Percentiles rank a stretch among this genome's conserved stretches.
Evolutionary conservation across 371 early-diverging fungal species (phyloP).

Genomic region (Mortierella polycephala): DNA sequence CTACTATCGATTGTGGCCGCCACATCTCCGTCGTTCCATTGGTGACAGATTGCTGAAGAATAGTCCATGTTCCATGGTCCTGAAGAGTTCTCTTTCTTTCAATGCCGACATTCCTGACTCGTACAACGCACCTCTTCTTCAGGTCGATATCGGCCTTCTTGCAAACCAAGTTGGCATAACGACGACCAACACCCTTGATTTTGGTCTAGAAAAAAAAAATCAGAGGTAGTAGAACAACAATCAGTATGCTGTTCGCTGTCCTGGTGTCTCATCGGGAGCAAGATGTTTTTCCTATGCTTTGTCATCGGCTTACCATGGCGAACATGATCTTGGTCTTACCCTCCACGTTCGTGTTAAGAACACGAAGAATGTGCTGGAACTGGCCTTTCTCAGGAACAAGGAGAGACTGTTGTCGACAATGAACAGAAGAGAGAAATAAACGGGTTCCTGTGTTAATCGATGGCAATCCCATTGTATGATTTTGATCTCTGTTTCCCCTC

Average conservation of each 20-base stretch:
- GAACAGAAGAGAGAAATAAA: slow-evolving; percentile 4
- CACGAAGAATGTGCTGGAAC: slow-evolving; percentile 99
- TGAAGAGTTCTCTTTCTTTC: background rate
- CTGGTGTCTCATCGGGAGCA: background rate
- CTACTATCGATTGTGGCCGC: too few species aligned
- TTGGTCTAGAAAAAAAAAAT: slow-evolving; percentile 64
- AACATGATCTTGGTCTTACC: slow-evolving; percentile 96
- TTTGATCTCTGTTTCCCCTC: too few species aligned
- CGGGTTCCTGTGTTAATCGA: slow-evolving; percentile 38
- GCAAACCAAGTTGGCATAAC: slow-evolving; percentile 97
- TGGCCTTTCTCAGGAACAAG: slow-evolving; percentile 89
- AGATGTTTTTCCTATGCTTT: slow-evolving; percentile 1
- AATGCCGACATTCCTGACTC: background rate
- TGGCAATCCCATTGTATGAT: too few species aligned
- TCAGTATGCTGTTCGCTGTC: too few species aligned
- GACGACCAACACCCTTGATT: slow-evolving; percentile 99
- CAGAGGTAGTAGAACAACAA: too few species aligned
- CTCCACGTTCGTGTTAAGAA: slow-evolving; percentile 99
- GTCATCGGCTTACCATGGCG: slow-evolving; percentile 72
- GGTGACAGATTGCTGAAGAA: too few species aligned
- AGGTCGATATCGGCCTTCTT: slow-evolving; percentile 98
- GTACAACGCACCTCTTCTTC: slow-evolving; percentile 80
- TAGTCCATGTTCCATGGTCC: background rate
- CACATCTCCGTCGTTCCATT: too few species aligned
- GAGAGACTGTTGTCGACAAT: slow-evolving; percentile 74